phyloP scores from a whole-genome alignment of 2,329 filamentous ascomycete species.

The Sclerotinia trifoliorum region DNA sequence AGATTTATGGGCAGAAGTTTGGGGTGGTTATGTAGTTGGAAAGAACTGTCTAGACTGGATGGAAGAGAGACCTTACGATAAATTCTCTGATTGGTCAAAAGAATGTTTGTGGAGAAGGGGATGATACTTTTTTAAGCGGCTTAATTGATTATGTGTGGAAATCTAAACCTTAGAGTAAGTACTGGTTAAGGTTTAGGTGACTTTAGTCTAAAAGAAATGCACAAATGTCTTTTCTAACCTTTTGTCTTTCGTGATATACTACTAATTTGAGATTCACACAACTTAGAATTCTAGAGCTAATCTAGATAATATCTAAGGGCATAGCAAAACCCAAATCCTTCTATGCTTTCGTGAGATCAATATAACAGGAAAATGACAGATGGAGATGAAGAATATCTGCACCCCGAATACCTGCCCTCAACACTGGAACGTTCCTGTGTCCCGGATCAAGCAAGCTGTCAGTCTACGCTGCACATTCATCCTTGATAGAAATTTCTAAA shows the following conservation, averaged over 20 bases:
- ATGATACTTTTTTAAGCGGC: too few species aligned
- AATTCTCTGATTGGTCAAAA: background rate
- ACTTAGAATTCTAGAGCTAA: background rate
- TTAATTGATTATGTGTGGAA: background rate
- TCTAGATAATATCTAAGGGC: background rate
- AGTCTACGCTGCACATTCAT: too few species aligned
- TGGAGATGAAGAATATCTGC: background rate
- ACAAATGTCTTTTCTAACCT: too few species aligned
- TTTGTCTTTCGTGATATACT: too few species aligned
- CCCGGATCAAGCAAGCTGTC: too few species aligned
- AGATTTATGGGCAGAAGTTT: accelerated
- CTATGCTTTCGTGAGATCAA: background rate
- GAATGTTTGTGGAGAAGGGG: too few species aligned
- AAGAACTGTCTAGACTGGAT: background rate
- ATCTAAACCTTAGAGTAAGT: background rate
- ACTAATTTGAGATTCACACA: background rate
- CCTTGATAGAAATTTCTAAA: background rate
- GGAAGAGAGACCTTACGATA: background rate
- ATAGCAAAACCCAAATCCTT: background rate
- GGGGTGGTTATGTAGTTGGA: background rate
- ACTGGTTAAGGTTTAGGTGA: background rate
- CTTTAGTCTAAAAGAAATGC: too few species aligned
- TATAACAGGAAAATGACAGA: background rate
- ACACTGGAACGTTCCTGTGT: too few species aligned
- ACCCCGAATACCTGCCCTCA: too few species aligned